Conservation (phyloP, 768 basidiomycete genomes). For the Austroboletus eburneus region DNA sequence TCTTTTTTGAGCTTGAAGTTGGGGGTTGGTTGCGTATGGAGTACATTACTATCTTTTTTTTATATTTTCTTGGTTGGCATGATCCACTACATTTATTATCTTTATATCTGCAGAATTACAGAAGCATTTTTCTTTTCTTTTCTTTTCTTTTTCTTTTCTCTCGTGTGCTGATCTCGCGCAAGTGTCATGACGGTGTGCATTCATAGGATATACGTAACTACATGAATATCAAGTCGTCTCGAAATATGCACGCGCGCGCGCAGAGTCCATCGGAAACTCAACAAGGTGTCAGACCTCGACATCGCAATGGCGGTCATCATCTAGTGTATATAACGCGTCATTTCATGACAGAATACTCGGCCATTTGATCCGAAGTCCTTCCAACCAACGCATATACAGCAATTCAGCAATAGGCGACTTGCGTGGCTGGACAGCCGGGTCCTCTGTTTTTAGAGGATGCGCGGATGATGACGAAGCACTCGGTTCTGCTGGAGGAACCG, state of each 20-base stretch:
- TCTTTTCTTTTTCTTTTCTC: too few species aligned
- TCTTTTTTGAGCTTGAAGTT: constrained; percentile 15
- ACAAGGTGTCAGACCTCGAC: not conserved
- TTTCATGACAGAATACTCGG: constrained; percentile 53
- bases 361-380: constrained; percentile 90
- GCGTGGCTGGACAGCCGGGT: constrained; percentile 41
- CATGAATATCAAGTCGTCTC: constrained; percentile 5
- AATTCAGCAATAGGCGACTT: constrained; percentile 93
- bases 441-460: constrained; percentile 32
- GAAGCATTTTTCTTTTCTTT: too few species aligned
- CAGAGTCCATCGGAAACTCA: not conserved
- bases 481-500: constrained; percentile 42
- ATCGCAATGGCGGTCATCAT: not conserved
- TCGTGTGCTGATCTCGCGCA: not conserved
- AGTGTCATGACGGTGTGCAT: not conserved
- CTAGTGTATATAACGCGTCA: not conserved
- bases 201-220: constrained; percentile 14
- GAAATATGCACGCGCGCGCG: not conserved
- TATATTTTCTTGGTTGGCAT: constrained; percentile 2
- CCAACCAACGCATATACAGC: constrained; percentile 95
- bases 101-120: not conserved
- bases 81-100: constrained; percentile 2
- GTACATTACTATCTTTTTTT: constrained; percentile 10
- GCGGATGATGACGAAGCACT: constrained; percentile 27
- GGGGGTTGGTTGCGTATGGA: not conserved